These are phyloP conservation scores for Sphaerobolus stellatus DNA, from an alignment of 1,284 basidiomycete species.

Conservation along the genomic window DNA sequence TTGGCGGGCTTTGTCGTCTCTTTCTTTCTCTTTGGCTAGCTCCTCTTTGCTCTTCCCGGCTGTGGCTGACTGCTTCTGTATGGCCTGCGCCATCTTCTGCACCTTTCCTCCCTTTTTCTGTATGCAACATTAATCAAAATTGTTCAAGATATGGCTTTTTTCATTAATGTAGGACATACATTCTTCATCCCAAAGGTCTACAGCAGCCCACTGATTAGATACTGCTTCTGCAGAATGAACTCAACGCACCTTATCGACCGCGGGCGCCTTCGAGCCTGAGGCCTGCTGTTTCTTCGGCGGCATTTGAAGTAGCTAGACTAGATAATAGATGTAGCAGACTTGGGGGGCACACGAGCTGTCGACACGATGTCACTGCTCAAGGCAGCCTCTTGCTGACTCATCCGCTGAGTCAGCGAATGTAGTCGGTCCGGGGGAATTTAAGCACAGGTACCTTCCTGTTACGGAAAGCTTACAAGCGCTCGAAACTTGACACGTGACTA, in stretches of 20 bases:
- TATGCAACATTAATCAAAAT: constrained; percentile 36
- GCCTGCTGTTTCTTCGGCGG: constrained; percentile 67
- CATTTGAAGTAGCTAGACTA: no score
- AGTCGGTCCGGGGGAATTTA: no score
- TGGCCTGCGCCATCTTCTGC: constrained; percentile 77
- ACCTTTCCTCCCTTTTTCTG: constrained; percentile 96
- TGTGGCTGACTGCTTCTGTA: constrained; percentile 72
- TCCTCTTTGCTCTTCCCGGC: constrained; percentile 77
- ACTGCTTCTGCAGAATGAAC: constrained; percentile 24
- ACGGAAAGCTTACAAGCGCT: constrained; percentile 4
- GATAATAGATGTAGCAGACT: no score
- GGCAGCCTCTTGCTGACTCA: no score
- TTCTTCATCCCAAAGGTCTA: constrained; percentile 95
- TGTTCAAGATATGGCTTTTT: constrained; percentile 7
- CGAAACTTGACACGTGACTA: no score
- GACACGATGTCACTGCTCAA: no score
- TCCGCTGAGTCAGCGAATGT: no score
- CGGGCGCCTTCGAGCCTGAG: constrained; percentile 59
- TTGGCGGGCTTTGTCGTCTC: constrained; percentile 70
- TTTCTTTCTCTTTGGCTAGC: constrained; percentile 84
- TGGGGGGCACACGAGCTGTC: no score
- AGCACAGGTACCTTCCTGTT: no score
- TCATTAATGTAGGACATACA: constrained; percentile 42
- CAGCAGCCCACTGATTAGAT: constrained; percentile 30
- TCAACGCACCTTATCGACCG: constrained; percentile 68